Percentiles rank a stretch among this genome's conserved stretches.
Evolutionary conservation across 768 basidiomycete species (phyloP).

Genomic region (Austroboletus festivus): DNA sequence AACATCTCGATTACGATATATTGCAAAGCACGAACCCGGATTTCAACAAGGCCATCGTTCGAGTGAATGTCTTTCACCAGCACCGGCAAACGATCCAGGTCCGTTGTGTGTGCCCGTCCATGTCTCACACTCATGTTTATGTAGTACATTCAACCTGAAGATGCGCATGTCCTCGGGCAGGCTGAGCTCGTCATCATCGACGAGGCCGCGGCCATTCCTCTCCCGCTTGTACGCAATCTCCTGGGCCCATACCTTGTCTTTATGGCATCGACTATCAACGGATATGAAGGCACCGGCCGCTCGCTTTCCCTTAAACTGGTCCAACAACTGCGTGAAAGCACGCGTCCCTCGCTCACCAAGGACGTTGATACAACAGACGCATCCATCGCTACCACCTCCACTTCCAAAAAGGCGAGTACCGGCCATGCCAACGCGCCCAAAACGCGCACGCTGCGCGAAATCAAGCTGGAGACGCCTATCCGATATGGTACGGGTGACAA

Average conservation of each 20-base stretch:
- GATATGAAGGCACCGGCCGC: constrained; percentile 99
- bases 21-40: constrained; percentile 93
- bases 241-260: constrained; percentile 97
- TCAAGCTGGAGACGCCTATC: constrained; percentile 93
- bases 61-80: constrained; percentile 89
- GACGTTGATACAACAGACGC: constrained; percentile 44
- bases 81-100: constrained; percentile 98
- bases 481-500: constrained; percentile 85
- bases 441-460: constrained; percentile 75
- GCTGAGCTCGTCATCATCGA: constrained; percentile 98
- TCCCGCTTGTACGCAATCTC: constrained; percentile 92
- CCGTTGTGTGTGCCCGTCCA: constrained; percentile 13
- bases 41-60: constrained; percentile 90
- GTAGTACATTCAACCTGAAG: constrained; percentile 98
- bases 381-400: constrained; percentile 32
- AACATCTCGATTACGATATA: constrained; percentile 97
- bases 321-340: constrained; percentile 92
- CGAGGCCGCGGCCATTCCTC: constrained; percentile 96
- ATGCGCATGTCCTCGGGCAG: constrained; percentile 95
- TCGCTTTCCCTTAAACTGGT: constrained; percentile 97
- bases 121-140: constrained; percentile 3
- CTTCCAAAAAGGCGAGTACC: constrained; percentile 48
- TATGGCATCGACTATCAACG: constrained; percentile 99
- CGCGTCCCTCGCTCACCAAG: constrained; percentile 73
- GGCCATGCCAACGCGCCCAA: constrained; percentile 60